Conservation (phyloP, 176 grass and related monocot species). For the Carex kokanica region DNA sequence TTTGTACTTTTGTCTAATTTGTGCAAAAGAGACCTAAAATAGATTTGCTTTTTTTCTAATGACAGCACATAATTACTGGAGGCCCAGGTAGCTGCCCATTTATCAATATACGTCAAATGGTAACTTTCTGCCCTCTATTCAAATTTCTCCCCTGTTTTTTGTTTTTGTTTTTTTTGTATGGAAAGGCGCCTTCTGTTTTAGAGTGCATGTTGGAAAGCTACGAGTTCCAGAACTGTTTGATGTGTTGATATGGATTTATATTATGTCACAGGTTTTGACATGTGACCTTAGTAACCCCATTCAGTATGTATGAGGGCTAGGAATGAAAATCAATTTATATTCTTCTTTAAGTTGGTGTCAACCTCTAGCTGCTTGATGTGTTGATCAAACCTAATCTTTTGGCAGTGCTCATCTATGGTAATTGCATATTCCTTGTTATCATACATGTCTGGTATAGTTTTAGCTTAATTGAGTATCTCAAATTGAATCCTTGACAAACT, state of each 20-base stretch:
- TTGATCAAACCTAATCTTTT: neutral
- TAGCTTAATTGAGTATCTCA: neutral
- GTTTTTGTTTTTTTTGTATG: neutral
- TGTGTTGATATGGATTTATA: neutral
- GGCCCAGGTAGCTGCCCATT: conserved; percentile 44
- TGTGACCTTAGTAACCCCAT: neutral
- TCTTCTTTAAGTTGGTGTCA: neutral
- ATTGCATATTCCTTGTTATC: neutral
- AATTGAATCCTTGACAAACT: neutral
- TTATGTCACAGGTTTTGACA: neutral
- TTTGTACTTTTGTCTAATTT: neutral
- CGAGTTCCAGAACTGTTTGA: neutral
- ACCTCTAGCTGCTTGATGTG: neutral
- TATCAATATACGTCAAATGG: conserved; percentile 9
- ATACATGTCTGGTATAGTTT: neutral
- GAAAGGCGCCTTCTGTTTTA: neutral
- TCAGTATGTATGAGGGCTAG: neutral
- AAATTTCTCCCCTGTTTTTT: neutral
- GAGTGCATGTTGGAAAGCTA: neutral
- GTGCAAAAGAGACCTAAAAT: neutral
- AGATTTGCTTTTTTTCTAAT: conserved; percentile 23
- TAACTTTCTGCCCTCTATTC: conserved; percentile 12
- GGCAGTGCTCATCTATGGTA: neutral
- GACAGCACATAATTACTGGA: conserved; percentile 47
- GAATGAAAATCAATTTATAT: neutral